Evolutionary conservation across 164 flowering plant genomes (phyloP).

Genomic region (Liquidambar formosana): DNA sequence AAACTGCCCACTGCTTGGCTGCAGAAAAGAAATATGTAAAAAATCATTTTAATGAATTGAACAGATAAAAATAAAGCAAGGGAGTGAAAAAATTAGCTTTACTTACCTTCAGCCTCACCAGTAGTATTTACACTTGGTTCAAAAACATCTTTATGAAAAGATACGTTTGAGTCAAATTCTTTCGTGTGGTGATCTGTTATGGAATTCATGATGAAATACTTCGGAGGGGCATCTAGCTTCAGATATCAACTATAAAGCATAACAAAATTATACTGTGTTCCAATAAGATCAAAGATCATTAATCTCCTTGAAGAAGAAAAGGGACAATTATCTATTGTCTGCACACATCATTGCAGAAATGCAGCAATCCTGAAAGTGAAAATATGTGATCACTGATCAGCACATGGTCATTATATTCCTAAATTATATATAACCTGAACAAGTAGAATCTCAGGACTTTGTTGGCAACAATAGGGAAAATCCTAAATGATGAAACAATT

Average conservation of each 20-base stretch:
- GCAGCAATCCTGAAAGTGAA: too few species aligned
- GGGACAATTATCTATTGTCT: neutral
- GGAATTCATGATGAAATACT: slow-evolving; percentile 21
- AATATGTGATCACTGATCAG: too few species aligned
- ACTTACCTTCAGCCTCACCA: slow-evolving; percentile 25
- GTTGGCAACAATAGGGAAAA: too few species aligned
- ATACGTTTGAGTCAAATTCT: slow-evolving; percentile 12
- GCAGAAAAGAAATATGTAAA: neutral
- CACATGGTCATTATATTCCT: too few species aligned
- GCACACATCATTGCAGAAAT: too few species aligned
- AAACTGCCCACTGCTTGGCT: slow-evolving; percentile 40
- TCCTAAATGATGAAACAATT: too few species aligned
- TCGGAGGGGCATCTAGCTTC: slow-evolving; percentile 5
- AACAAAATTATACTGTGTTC: neutral
- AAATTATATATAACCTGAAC: too few species aligned
- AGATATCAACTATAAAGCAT: neutral
- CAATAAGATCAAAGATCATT: neutral
- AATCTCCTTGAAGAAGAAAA: neutral
- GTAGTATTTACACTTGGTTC: slow-evolving; percentile 15
- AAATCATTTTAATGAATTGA: neutral
- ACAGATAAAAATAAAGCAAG: neutral
- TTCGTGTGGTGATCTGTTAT: slow-evolving; percentile 5
- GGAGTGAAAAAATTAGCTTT: neutral
- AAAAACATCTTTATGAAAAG: slow-evolving; percentile 11
- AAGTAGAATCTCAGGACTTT: too few species aligned